Percentiles rank a stretch among this genome's conserved stretches.
Conservation (phyloP, 805 yeast species). For the Monosporozyma yasuniensis region DNA sequence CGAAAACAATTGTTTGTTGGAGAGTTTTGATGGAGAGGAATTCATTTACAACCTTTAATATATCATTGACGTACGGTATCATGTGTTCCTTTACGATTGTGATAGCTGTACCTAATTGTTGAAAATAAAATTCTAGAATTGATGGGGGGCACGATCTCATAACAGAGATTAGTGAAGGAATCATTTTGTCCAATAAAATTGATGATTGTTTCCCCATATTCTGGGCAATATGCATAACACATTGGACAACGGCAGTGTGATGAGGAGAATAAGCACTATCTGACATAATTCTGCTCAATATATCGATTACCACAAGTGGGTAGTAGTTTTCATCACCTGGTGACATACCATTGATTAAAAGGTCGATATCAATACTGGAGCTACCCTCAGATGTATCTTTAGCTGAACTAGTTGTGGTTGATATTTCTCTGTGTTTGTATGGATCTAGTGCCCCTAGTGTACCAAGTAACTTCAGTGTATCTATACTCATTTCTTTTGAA, state of each 20-base stretch:
- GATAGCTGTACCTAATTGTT: constrained; percentile 73
- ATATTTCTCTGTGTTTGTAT: constrained; percentile 81
- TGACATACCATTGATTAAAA: constrained; percentile 87
- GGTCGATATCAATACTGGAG: constrained; percentile 56
- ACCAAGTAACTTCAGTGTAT: constrained; percentile 83
- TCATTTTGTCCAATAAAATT: constrained; percentile 75
- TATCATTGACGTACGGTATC: constrained; percentile 67
- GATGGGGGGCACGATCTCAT: constrained; percentile 75
- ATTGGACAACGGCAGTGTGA: constrained; percentile 89
- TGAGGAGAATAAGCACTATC: constrained; percentile 80
- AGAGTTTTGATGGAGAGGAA: constrained; percentile 55
- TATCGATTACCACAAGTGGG: constrained; percentile 88
- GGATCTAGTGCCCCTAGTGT: constrained; percentile 96
- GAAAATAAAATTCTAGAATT: constrained; percentile 79
- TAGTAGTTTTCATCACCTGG: constrained; percentile 90
- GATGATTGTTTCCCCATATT: constrained; percentile 84
- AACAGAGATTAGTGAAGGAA: constrained; percentile 79
- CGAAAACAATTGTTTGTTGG: constrained; percentile 69
- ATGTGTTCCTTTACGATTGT: constrained; percentile 83
- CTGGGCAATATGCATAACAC: constrained; percentile 84
- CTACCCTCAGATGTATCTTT: constrained; percentile 27
- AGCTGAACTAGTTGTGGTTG: constrained; percentile 33
- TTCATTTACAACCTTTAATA: constrained; percentile 67
- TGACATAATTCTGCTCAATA: constrained; percentile 71
- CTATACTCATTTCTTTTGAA: constrained; percentile 66